Evolutionary conservation across 2,329 filamentous ascomycete genomes (phyloP).

Genomic region (Lachnellula cervina): DNA sequence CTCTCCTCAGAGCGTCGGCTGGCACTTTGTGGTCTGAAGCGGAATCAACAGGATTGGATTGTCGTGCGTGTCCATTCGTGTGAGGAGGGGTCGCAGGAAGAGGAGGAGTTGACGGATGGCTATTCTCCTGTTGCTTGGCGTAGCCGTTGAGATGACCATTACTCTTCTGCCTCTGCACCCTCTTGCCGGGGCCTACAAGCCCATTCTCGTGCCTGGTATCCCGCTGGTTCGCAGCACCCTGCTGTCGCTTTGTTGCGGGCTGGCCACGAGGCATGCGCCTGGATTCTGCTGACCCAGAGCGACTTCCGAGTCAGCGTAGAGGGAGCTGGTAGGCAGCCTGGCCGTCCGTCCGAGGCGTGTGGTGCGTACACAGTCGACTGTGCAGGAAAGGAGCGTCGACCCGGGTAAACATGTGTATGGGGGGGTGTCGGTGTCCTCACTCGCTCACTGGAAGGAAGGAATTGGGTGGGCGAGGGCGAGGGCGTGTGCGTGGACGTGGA

Average conservation of each 20-base stretch:
- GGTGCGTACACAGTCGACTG: background rate
- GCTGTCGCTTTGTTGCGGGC: conserved; percentile 32
- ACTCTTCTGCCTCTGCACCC: conserved; percentile 48
- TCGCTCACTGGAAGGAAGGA: background rate
- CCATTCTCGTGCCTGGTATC: conserved; percentile 83
- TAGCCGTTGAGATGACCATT: conserved; percentile 50
- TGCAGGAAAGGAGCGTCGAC: conserved; percentile 1
- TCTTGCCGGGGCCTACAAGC: conserved; percentile 72
- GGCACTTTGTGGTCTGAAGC: conserved; percentile 28
- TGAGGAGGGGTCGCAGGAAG: conserved; percentile 35
- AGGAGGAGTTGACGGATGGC: conserved; percentile 36
- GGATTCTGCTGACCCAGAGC: conserved; percentile 31
- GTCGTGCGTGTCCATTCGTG: conserved; percentile 31
- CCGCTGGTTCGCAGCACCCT: conserved; percentile 54
- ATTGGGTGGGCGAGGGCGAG: too few species aligned
- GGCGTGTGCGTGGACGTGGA: background rate
- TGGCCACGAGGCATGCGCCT: conserved; percentile 33
- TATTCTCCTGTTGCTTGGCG: conserved; percentile 38
- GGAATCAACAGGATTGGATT: conserved; percentile 20
- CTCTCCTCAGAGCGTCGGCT: conserved; percentile 40
- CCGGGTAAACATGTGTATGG: background rate
- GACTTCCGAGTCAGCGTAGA: conserved; percentile 31
- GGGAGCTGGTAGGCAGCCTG: conserved; percentile 20
- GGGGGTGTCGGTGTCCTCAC: background rate
- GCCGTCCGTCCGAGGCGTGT: background rate